Conservation (phyloP, 106 monocot species). For the Dendrobium officinale region DNA sequence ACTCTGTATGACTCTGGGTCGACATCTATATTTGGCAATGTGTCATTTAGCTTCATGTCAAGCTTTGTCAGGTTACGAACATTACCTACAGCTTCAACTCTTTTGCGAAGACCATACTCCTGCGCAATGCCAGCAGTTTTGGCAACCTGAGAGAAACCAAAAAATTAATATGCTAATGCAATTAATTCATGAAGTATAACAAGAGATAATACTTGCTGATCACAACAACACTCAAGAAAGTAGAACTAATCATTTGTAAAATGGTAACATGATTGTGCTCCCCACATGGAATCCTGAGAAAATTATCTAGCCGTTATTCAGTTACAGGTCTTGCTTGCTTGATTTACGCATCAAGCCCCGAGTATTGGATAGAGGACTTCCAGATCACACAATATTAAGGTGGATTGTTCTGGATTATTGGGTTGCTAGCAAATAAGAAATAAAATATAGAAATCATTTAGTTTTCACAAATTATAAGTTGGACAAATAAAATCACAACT, state of each 20-base stretch:
- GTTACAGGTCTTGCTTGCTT: no score
- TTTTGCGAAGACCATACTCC: conserved; percentile 62
- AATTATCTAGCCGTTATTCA: no score
- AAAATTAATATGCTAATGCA: background rate
- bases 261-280: background rate
- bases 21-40: conserved; percentile 72
- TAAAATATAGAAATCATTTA: no score
- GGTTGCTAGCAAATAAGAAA: no score
- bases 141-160: conserved; percentile 43
- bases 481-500: no score
- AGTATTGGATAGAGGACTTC: no score
- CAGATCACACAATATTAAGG: no score
- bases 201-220: background rate
- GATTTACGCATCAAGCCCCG: no score
- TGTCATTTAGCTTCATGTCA: conserved; percentile 93
- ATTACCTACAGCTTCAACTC: conserved; percentile 72
- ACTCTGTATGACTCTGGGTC: conserved; percentile 83
- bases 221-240: background rate
- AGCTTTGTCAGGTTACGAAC: conserved; percentile 72
- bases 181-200: background rate
- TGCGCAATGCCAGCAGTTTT: conserved; percentile 45
- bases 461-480: no score
- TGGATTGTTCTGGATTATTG: no score
- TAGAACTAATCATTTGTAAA: background rate
- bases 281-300: background rate